Evolutionary conservation across 2,329 filamentous ascomycete genomes (phyloP).

Genomic region (Cytospora mali): DNA sequence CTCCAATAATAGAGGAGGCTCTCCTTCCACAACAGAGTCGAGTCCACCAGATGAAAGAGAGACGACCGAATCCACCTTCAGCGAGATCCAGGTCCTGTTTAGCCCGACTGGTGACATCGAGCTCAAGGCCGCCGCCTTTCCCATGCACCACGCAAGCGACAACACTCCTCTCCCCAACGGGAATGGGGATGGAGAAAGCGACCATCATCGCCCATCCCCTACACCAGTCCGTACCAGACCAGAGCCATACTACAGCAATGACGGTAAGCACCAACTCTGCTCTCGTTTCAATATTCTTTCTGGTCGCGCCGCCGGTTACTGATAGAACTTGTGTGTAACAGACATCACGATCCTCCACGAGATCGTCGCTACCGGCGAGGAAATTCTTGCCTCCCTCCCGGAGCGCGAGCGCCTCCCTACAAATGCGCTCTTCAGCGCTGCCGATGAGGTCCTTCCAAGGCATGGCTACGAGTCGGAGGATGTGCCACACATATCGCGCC

Average conservation of each 20-base stretch:
- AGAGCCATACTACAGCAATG: conserved; percentile 27
- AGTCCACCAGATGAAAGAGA: conserved; percentile 26
- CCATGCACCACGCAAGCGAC: conserved; percentile 25
- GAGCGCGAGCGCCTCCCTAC: conserved; percentile 69
- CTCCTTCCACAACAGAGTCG: conserved; percentile 22
- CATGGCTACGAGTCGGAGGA: conserved; percentile 74
- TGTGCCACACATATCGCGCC: conserved; percentile 70
- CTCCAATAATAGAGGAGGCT: conserved; percentile 27
- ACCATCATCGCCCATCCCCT: conserved; percentile 18
- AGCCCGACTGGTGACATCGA: conserved; percentile 27
- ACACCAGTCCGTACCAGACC: conserved; percentile 16
- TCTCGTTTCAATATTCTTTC: neutral
- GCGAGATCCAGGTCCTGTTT: conserved; percentile 26
- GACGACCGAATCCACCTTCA: conserved; percentile 27
- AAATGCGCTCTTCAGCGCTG: conserved; percentile 78
- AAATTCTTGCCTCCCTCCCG: conserved; percentile 58
- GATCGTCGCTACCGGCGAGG: conserved; percentile 73
- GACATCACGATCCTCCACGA: conserved; percentile 80
- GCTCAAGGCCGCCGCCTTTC: conserved; percentile 19
- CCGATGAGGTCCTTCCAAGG: conserved; percentile 73
- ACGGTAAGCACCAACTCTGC: conserved; percentile 16
- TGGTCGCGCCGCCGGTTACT: conserved; percentile 22
- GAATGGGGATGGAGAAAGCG: conserved; percentile 18
- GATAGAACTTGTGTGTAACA: conserved; percentile 39
- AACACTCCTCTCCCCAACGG: conserved; percentile 24